A percentile compares a stretch with the other conserved stretches of the same genome.
phyloP scores from a whole-genome alignment of 2,329 filamentous ascomycete genomes.

The Aspergillus spinulosporus region DNA sequence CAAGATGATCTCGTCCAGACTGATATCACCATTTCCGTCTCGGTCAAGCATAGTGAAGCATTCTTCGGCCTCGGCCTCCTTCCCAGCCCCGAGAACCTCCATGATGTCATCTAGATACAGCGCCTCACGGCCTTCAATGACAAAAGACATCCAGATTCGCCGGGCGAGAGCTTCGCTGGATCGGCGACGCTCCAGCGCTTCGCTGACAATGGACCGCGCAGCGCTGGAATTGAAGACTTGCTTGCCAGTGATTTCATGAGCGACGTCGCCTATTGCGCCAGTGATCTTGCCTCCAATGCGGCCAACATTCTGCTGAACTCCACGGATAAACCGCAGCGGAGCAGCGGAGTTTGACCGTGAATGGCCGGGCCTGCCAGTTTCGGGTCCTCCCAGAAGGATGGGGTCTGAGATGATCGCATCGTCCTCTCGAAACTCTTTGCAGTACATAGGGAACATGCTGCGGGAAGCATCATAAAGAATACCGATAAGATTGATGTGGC shows the following conservation, averaged over 20 bases:
- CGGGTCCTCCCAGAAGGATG: slow-evolving; percentile 62
- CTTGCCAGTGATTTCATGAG: slow-evolving; percentile 92
- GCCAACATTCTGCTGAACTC: slow-evolving; percentile 71
- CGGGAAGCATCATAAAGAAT: slow-evolving; percentile 89
- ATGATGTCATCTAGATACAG: slow-evolving; percentile 78
- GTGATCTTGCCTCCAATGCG: slow-evolving; percentile 91
- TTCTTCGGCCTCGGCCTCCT: slow-evolving; percentile 78
- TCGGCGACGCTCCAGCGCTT: slow-evolving; percentile 79
- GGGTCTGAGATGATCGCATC: slow-evolving; percentile 89
- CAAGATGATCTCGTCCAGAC: slow-evolving; percentile 90
- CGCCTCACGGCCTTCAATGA: slow-evolving; percentile 80
- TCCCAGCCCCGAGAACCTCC: slow-evolving; percentile 78
- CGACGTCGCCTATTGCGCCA: slow-evolving; percentile 87
- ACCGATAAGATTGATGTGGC: slow-evolving; percentile 75
- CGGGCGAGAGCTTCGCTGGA: slow-evolving; percentile 88
- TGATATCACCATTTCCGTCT: slow-evolving; percentile 91
- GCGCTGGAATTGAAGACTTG: slow-evolving; percentile 92
- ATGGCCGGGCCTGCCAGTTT: slow-evolving; percentile 40
- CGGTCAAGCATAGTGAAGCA: slow-evolving; percentile 78
- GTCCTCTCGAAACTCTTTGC: slow-evolving; percentile 83
- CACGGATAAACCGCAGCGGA: slow-evolving; percentile 74
- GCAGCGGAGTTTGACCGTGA: slow-evolving; percentile 64
- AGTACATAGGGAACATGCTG: slow-evolving; percentile 87
- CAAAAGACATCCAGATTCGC: slow-evolving; percentile 97
- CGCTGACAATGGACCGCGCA: slow-evolving; percentile 82